These are phyloP conservation scores for Pseudogymnoascus sp. DNA, from an alignment of 2,329 filamentous ascomycete genomes.

Conservation along the genomic window DNA sequence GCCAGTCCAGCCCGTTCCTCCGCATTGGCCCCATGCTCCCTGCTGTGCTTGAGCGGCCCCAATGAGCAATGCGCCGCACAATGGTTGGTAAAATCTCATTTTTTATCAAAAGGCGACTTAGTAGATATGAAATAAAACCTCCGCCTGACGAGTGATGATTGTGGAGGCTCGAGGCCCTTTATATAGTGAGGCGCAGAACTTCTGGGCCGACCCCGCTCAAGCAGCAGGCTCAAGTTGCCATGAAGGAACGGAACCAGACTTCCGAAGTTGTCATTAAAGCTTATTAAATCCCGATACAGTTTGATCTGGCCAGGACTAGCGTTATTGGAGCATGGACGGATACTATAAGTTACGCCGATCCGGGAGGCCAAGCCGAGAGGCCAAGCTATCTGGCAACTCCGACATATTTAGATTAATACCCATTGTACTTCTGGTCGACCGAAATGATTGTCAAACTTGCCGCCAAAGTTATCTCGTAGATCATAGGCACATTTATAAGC, in stretches of 20 bases:
- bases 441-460: not conserved
- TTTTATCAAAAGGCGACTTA: not conserved
- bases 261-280: not conserved
- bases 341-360: not conserved
- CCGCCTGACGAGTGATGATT: not conserved
- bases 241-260: not conserved
- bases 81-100: not conserved
- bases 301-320: not conserved
- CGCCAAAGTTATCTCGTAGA: not conserved
- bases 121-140: not conserved
- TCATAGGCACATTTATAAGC: not conserved
- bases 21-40: conserved; percentile 16
- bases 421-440: not conserved
- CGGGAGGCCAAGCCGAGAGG: not conserved
- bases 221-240: not conserved
- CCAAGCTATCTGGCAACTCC: not conserved
- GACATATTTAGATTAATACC: not conserved
- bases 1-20: conserved; percentile 17
- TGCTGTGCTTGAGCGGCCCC: not conserved
- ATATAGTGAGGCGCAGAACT: not conserved
- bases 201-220: not conserved
- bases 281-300: not conserved
- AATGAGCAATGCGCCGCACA: not conserved
- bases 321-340: not conserved
- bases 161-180: not conserved